These are phyloP conservation scores for Monosporascus ibericus DNA, from an alignment of 2,329 filamentous ascomycete genomes.

Conservation along the genomic window DNA sequence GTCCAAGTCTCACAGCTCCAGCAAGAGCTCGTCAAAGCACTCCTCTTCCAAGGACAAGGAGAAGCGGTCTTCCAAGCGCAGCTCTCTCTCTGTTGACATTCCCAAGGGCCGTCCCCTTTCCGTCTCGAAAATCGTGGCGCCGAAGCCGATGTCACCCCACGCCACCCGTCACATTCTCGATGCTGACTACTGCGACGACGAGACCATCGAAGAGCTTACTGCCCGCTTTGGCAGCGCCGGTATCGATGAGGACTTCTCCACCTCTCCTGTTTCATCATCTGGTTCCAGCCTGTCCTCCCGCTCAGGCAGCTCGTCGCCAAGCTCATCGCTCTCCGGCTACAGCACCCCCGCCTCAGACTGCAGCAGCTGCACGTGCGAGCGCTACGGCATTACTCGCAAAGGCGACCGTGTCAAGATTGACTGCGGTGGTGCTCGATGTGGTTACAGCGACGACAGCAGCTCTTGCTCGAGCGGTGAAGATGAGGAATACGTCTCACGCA, in stretches of 20 bases:
- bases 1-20: slow-evolving; percentile 41
- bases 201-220: slow-evolving; percentile 73
- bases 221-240: slow-evolving; percentile 62
- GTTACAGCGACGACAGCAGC: slow-evolving; percentile 65
- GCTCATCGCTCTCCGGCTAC: slow-evolving; percentile 68
- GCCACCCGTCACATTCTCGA: slow-evolving; percentile 83
- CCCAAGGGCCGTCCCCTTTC: slow-evolving; percentile 86
- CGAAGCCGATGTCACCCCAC: slow-evolving; percentile 82
- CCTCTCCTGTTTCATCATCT: slow-evolving; percentile 58
- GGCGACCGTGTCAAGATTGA: slow-evolving; percentile 93
- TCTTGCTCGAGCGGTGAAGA: slow-evolving; percentile 65
- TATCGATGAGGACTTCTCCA: slow-evolving; percentile 52
- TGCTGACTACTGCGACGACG: slow-evolving; percentile 67
- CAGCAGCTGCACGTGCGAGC: slow-evolving; percentile 84
- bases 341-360: slow-evolving; percentile 73
- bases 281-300: slow-evolving; percentile 66
- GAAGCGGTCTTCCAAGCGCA: slow-evolving; percentile 42
- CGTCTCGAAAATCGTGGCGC: slow-evolving; percentile 81
- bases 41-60: slow-evolving; percentile 33
- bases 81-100: slow-evolving; percentile 57
- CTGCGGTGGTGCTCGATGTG: slow-evolving; percentile 84
- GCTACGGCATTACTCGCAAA: slow-evolving; percentile 91
- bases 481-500: slow-evolving; percentile 49
- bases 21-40: slow-evolving; percentile 33
- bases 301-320: slow-evolving; percentile 67